phyloP scores from a whole-genome alignment of 2,329 filamentous ascomycete species.

The Zymoseptoria ardabiliae region DNA sequence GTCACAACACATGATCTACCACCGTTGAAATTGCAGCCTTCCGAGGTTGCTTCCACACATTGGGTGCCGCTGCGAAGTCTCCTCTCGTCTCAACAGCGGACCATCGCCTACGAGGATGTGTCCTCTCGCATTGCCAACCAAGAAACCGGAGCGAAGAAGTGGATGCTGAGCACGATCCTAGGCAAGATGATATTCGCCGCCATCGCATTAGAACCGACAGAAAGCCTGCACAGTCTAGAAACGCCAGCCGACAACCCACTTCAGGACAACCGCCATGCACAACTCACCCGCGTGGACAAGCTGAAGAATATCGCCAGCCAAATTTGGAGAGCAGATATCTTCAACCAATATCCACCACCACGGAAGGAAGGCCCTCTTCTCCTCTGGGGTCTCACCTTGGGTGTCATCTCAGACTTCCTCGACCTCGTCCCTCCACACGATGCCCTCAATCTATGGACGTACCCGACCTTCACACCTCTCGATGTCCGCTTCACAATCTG shows the following conservation, averaged over 20 bases:
- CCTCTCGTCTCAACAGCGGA: slow-evolving; percentile 53
- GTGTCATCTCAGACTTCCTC: slow-evolving; percentile 60
- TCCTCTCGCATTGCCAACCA: slow-evolving; percentile 53
- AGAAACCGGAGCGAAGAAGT: slow-evolving; percentile 48
- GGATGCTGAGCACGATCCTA: slow-evolving; percentile 49
- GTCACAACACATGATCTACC: slow-evolving; percentile 51
- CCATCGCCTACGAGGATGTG: slow-evolving; percentile 57
- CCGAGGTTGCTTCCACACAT: slow-evolving; percentile 60
- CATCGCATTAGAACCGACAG: slow-evolving; percentile 54
- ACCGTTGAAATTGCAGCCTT: slow-evolving; percentile 55
- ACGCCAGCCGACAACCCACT: slow-evolving; percentile 22
- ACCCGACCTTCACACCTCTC: slow-evolving; percentile 59
- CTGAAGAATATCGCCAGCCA: slow-evolving; percentile 11
- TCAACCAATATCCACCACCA: slow-evolving; percentile 27
- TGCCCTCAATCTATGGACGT: slow-evolving; percentile 56
- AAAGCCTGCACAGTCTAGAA: slow-evolving; percentile 48
- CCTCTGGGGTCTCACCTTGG: slow-evolving; percentile 62
- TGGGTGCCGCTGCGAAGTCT: slow-evolving; percentile 60
- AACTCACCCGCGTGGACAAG: slow-evolving; percentile 9
- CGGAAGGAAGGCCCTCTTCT: slow-evolving; percentile 44
- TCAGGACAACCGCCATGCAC: slow-evolving; percentile 21
- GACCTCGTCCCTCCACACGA: slow-evolving; percentile 59
- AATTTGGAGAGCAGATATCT: slow-evolving; percentile 21
- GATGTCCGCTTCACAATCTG: slow-evolving; percentile 55
- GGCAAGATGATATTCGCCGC: slow-evolving; percentile 63